Conservation (phyloP, 1,139 yeast genomes). For the Magnusiomyces fungicola region DNA sequence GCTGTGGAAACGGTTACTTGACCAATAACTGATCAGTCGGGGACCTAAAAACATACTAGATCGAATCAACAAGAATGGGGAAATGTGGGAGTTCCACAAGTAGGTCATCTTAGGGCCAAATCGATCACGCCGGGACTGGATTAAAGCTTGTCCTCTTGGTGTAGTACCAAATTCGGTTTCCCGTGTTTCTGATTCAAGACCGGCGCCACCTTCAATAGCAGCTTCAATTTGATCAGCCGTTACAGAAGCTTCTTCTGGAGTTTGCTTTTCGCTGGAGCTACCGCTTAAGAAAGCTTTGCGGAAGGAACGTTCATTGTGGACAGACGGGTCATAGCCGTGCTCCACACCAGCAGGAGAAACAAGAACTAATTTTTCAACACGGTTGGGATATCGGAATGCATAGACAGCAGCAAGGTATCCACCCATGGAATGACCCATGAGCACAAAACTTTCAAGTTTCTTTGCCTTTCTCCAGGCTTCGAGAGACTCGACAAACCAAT, state of each 20-base stretch:
- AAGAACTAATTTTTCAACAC: slow-evolving; percentile 52
- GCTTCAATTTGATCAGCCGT: no score
- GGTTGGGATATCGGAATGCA: slow-evolving; percentile 60
- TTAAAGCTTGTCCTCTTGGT: neutral
- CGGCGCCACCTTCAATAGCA: no score
- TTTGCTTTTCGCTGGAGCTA: neutral
- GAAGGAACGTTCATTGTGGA: slow-evolving; percentile 10
- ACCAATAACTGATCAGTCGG: slow-evolving; percentile 25
- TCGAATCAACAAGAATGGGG: slow-evolving; percentile 25
- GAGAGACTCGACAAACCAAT: slow-evolving; percentile 65
- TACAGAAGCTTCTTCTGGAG: neutral
- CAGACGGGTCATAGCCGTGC: slow-evolving; percentile 25
- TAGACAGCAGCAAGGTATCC: slow-evolving; percentile 77
- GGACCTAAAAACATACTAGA: slow-evolving; percentile 25
- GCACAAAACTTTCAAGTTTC: slow-evolving; percentile 43
- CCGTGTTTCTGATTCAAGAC: no score
- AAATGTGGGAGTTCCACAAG: slow-evolving; percentile 27
- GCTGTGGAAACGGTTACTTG: slow-evolving; percentile 23
- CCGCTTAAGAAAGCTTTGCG: slow-evolving; percentile 16
- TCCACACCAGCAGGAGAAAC: slow-evolving; percentile 79
- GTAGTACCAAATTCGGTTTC: neutral
- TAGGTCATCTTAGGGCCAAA: slow-evolving; percentile 12
- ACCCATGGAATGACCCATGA: slow-evolving; percentile 86
- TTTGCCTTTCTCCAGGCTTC: slow-evolving; percentile 64
- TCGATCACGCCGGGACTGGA: neutral